Percentiles rank a stretch among this genome's conserved stretches.
phyloP scores from a whole-genome alignment of 352 stramenopile species.

The Phytophthora meadii region DNA sequence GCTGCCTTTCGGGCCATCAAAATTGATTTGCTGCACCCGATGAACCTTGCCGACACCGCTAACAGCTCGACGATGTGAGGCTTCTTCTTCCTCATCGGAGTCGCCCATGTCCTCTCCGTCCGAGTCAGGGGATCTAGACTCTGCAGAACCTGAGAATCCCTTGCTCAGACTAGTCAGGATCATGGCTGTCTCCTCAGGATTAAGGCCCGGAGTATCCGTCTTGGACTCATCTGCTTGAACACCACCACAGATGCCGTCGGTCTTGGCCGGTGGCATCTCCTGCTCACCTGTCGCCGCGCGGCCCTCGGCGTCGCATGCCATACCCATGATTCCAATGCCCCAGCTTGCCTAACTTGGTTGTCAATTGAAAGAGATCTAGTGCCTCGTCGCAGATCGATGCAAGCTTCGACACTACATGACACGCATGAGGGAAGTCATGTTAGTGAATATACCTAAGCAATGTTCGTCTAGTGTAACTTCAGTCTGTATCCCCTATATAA shows the following conservation, averaged over 20 bases:
- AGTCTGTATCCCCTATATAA: constrained; percentile 1
- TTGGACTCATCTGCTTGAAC: constrained; percentile 22
- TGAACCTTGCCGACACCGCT: constrained; percentile 43
- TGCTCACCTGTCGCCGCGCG: constrained; percentile 33
- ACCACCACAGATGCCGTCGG: constrained; percentile 19
- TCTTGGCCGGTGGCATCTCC: constrained; percentile 22
- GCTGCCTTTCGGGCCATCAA: constrained; percentile 71
- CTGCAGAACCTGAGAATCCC: constrained; percentile 38
- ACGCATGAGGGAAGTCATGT: constrained; percentile 7
- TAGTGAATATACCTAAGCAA: constrained; percentile 12
- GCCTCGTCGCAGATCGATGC: constrained; percentile 24
- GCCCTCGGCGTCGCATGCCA: constrained; percentile 70
- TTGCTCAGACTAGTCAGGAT: constrained; percentile 88
- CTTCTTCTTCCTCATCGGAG: constrained; percentile 51
- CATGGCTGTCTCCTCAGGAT: constrained; percentile 87
- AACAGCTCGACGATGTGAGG: constrained; percentile 26
- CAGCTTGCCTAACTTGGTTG: constrained; percentile 33
- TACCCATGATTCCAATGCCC: constrained; percentile 54
- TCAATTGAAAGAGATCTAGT: constrained; percentile 22
- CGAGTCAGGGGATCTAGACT: constrained; percentile 27
- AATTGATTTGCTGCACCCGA: constrained; percentile 76
- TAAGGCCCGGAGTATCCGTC: constrained; percentile 31
- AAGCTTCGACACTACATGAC: constrained; percentile 17
- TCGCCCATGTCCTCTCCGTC: constrained; percentile 64
- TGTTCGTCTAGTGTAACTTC: constrained; percentile 10